Evolutionary conservation across 2,329 filamentous ascomycete genomes (phyloP).

Genomic region (Trichoderma hamatum): DNA sequence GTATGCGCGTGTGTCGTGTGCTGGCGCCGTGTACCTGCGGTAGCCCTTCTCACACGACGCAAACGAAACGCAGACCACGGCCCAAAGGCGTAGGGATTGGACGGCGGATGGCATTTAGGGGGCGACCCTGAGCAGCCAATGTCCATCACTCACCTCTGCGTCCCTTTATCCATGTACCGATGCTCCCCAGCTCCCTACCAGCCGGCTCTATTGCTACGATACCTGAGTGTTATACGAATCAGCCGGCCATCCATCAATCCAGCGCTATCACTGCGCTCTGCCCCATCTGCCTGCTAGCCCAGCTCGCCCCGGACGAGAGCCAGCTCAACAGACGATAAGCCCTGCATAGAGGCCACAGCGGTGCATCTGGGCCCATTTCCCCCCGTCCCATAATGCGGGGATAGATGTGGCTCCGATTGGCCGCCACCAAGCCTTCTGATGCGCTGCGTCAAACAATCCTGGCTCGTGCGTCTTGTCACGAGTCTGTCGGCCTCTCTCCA

Average conservation of each 20-base stretch:
- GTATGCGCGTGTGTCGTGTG: constrained; percentile 16
- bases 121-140: constrained; percentile 9
- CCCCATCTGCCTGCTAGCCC: not conserved
- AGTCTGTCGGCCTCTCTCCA: constrained; percentile 14
- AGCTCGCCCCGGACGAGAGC: constrained; percentile 10
- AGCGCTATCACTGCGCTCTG: not conserved
- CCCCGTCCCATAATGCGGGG: constrained; percentile 27
- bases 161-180: not conserved
- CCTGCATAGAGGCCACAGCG: constrained; percentile 23
- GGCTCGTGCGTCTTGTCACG: constrained; percentile 28
- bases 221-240: not conserved
- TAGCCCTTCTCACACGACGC: constrained; percentile 5
- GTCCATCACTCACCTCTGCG: not conserved
- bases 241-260: not conserved
- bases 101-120: constrained; percentile 11
- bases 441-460: constrained; percentile 23
- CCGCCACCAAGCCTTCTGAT: constrained; percentile 19
- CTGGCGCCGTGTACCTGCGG: constrained; percentile 14
- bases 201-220: not conserved
- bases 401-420: constrained; percentile 25
- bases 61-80: constrained; percentile 11
- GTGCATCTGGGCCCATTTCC: constrained; percentile 17
- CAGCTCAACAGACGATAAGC: constrained; percentile 25
- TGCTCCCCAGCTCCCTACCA: not conserved
- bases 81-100: not conserved